These are phyloP conservation scores for Hamamelis virginiana DNA, from an alignment of 164 flowering plant species.

Conservation along the genomic window DNA sequence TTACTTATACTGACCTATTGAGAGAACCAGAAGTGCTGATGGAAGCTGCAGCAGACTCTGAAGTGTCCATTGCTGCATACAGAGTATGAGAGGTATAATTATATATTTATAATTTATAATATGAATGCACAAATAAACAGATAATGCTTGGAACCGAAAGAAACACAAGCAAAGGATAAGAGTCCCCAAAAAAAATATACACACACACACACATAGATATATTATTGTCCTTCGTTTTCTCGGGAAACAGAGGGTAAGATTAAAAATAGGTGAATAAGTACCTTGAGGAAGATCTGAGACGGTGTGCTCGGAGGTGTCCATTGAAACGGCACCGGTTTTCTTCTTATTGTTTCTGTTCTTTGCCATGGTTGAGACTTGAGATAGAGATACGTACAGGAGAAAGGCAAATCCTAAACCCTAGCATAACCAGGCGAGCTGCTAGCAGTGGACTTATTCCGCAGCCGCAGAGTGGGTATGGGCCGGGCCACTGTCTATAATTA, in stretches of 20 bases:
- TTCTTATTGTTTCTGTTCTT: constrained; percentile 49
- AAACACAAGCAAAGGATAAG: neutral
- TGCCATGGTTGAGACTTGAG: constrained; percentile 33
- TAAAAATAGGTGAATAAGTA: neutral
- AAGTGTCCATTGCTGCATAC: constrained; percentile 48
- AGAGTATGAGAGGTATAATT: neutral
- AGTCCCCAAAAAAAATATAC: neutral
- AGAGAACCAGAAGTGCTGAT: constrained; percentile 18
- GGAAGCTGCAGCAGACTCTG: constrained; percentile 26
- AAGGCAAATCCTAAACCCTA: neutral
- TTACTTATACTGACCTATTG: constrained; percentile 23
- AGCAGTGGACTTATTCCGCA: too few species aligned
- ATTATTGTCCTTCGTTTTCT: too few species aligned
- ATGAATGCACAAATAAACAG: neutral
- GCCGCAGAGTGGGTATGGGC: neutral
- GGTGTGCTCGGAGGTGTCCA: constrained; percentile 29
- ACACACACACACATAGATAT: neutral
- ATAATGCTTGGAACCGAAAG: neutral
- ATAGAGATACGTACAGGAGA: neutral
- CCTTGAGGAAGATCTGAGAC: constrained; percentile 29
- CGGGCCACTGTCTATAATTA: neutral
- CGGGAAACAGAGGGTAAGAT: neutral
- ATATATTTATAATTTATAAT: too few species aligned
- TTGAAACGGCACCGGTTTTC: constrained; percentile 29
- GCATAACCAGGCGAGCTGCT: neutral